A percentile compares a stretch with the other conserved stretches of the same genome.
These are phyloP conservation scores for Xylariaceae sp. DNA, from an alignment of 2,329 filamentous ascomycete genomes.

Conservation along the genomic window DNA sequence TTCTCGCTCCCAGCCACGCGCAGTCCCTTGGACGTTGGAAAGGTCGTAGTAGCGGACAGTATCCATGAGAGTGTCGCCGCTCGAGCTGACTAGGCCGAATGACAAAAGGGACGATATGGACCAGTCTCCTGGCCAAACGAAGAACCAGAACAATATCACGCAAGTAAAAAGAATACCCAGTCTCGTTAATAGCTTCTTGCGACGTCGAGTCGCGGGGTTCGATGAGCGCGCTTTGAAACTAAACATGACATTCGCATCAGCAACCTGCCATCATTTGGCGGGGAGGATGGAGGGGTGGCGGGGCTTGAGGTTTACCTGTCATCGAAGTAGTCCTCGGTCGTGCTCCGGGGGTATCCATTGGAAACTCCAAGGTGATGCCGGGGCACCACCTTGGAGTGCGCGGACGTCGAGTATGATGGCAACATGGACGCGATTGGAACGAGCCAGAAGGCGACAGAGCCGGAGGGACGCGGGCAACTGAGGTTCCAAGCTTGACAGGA, in stretches of 20 bases:
- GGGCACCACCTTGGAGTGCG: conserved; percentile 69
- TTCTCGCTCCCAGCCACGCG: conserved; percentile 90
- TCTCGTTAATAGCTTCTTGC: conserved; percentile 67
- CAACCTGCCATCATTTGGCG: neutral
- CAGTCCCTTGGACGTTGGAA: conserved; percentile 83
- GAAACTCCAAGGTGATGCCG: conserved; percentile 75
- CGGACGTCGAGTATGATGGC: conserved; percentile 50
- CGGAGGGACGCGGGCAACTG: neutral
- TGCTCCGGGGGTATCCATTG: conserved; percentile 72
- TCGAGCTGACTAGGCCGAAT: conserved; percentile 62
- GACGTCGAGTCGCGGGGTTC: conserved; percentile 63
- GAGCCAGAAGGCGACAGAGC: conserved; percentile 2
- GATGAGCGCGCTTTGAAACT: conserved; percentile 84
- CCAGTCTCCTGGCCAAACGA: conserved; percentile 65
- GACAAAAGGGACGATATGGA: conserved; percentile 58
- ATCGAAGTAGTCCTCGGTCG: conserved; percentile 71
- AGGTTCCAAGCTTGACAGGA: conserved; percentile 5
- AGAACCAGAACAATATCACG: conserved; percentile 63
- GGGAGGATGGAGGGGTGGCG: conserved; percentile 2
- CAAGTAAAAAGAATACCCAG: conserved; percentile 55
- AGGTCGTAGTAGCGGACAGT: conserved; percentile 97
- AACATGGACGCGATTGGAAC: conserved; percentile 59
- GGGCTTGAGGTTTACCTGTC: conserved; percentile 64
- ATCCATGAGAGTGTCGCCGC: conserved; percentile 73
- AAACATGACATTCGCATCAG: conserved; percentile 20